Evolutionary conservation across 371 early-diverging fungal species (phyloP), one percentile per base, ranked within the genome.

Genomic region (Mucor irregularis): DNA sequence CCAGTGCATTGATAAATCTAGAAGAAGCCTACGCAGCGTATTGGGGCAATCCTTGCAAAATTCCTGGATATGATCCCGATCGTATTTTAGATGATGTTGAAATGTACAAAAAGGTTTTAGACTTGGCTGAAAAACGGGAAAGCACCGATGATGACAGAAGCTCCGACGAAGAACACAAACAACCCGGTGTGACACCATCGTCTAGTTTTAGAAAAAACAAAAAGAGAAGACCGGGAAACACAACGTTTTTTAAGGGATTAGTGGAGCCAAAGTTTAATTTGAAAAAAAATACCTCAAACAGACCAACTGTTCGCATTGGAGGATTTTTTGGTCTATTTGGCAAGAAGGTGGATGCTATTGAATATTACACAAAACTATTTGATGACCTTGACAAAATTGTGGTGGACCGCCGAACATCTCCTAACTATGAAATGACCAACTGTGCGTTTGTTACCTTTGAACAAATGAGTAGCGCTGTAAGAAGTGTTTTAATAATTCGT

Each of bases 381-480:
- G 66, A 69, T 29, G 52, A 63, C 14, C 38, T 68, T n/a, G 78
- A 78, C 56, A 52, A 53, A 29, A 47, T 45, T 31, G 73, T 69
- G 0, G 37, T 26, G 1, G 66, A 78, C 31, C 57, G 60, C 17
- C 64, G 78, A 37, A 26, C 21, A 5, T 62, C 69, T 8, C 58
- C 55, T 0, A 31, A 66, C 11, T 71, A 53, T 53, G 68, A 75
- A 31, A 62, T 73, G 64, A 71, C 75, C 5, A 64, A 61, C 9
- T 75, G 73, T 25, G 78, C 64, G 0, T 75, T 75, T 68, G 73
- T 78, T 16, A 78, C 78, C 0, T 78, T 78, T 57, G 60, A 75
- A 57, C 29, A 51, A 6, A 75, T 73, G 66, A 49, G 63, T 6
- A 69, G 71, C 29, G 73, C 78, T 13, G 78, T 78, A 69, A 68